phyloP scores from a whole-genome alignment of 2,329 filamentous ascomycete species.

The Pseudopyrenochaeta lycopersici region DNA sequence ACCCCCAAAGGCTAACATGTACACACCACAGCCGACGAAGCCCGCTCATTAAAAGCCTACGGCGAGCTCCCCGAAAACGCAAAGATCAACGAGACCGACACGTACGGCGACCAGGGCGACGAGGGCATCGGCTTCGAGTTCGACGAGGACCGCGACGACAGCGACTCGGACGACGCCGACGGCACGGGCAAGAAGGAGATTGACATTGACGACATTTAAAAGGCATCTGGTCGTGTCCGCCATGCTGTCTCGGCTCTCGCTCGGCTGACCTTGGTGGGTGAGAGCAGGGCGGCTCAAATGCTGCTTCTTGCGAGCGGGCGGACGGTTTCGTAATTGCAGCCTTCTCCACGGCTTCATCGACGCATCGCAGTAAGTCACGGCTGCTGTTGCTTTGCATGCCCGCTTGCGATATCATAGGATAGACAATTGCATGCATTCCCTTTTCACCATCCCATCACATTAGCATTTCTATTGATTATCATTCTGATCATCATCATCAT shows the following conservation, averaged over 20 bases:
- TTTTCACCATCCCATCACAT: not conserved
- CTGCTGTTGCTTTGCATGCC: not conserved
- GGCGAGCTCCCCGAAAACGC: conserved; percentile 96
- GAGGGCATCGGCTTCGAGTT: conserved; percentile 98
- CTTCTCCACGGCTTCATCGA: not conserved
- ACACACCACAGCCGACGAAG: conserved; percentile 85
- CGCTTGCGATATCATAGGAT: not conserved
- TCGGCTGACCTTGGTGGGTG: conserved; percentile 24
- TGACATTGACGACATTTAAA: conserved; percentile 94
- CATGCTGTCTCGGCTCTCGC: conserved; percentile 46
- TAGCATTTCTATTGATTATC: not conserved
- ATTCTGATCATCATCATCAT: not conserved
- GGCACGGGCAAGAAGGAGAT: conserved; percentile 79
- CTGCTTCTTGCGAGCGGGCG: conserved; percentile 51
- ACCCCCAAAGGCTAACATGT: no score
- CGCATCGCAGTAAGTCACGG: not conserved
- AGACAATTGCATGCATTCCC: not conserved
- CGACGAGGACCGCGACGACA: conserved; percentile 82
- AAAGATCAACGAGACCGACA: conserved; percentile 99
- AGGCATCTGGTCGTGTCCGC: conserved; percentile 34
- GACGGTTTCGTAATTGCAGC: conserved; percentile 25
- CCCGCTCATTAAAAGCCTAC: conserved; percentile 93
- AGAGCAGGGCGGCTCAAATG: conserved; percentile 49
- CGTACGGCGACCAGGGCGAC: conserved; percentile 87
- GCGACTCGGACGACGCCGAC: conserved; percentile 61